phyloP scores from a whole-genome alignment of 805 yeast species.

The Cyberlindnera samutprakarnensis region DNA sequence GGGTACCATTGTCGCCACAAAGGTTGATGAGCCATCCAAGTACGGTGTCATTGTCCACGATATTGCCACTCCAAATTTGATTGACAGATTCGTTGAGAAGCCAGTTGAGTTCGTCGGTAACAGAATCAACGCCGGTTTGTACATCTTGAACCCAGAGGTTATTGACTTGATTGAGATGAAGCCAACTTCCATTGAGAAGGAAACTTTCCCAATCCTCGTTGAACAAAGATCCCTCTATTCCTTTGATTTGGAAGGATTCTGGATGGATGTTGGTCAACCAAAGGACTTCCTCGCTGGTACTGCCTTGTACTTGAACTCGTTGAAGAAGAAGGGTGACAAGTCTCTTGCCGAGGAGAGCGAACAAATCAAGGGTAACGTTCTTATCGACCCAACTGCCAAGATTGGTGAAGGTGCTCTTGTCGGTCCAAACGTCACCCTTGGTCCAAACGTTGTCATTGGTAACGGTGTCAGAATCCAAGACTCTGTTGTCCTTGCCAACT shows the following conservation, averaged over 20 bases:
- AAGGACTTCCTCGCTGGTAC: slow-evolving; percentile 98
- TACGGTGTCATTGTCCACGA: slow-evolving; percentile 99
- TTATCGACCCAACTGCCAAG: slow-evolving; percentile 92
- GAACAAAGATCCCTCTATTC: slow-evolving; percentile 85
- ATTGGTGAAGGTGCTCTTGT: slow-evolving; percentile 89
- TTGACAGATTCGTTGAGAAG: slow-evolving; percentile 98
- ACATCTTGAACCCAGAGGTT: slow-evolving; percentile 95
- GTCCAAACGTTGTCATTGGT: slow-evolving; percentile 93
- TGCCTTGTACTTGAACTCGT: slow-evolving; percentile 79
- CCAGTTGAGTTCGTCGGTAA: slow-evolving; percentile 99
- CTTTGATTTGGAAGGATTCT: slow-evolving; percentile 96
- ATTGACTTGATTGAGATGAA: slow-evolving; percentile 94
- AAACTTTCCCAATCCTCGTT: slow-evolving; percentile 95
- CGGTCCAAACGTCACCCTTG: slow-evolving; percentile 97
- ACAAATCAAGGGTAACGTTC: slow-evolving; percentile 80
- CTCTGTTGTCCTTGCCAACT: slow-evolving; percentile 86
- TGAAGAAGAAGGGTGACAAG: slow-evolving; percentile 72
- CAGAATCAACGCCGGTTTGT: slow-evolving; percentile 99
- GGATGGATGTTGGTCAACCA: slow-evolving; percentile 99
- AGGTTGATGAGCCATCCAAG: slow-evolving; percentile 98
- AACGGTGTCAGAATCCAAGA: slow-evolving; percentile 98
- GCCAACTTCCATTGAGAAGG: slow-evolving; percentile 99
- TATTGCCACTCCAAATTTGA: slow-evolving; percentile 88
- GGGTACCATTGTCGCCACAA: slow-evolving; percentile 98
- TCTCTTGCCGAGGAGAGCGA: slow-evolving; percentile 50